A percentile compares a stretch with the other conserved stretches of the same genome.
phyloP scores from a whole-genome alignment of 495 filamentous ascomycete species.

The Daldinia vernicosa region DNA sequence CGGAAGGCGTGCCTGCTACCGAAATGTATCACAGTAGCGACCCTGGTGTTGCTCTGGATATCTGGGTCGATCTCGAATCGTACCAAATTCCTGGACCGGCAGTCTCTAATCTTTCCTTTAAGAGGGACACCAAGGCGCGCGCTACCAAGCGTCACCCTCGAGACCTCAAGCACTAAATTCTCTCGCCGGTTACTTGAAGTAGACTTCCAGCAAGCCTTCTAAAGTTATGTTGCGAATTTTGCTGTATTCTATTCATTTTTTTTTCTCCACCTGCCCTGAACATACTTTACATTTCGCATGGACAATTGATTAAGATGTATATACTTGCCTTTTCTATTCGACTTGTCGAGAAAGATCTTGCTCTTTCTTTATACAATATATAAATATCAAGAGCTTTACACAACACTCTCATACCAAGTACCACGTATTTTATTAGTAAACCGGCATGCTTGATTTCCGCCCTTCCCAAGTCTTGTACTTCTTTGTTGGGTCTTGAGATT shows the following conservation, averaged over 20 bases:
- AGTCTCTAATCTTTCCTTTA: conserved; percentile 5
- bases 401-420: background rate
- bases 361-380: background rate
- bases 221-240: background rate
- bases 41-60: conserved; percentile 49
- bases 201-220: background rate
- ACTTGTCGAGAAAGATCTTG: background rate
- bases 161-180: background rate
- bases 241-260: background rate
- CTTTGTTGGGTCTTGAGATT: too few species aligned
- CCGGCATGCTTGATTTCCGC: background rate
- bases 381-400: background rate
- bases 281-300: background rate
- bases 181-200: background rate
- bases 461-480: background rate
- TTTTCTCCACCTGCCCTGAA: background rate
- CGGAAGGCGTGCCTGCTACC: conserved; percentile 39
- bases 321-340: background rate
- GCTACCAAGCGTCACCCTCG: conserved; percentile 12
- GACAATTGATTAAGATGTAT: background rate
- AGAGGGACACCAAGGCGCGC: conserved; percentile 1
- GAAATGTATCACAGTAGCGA: conserved; percentile 49
- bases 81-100: conserved; percentile 35
- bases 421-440: background rate
- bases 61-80: conserved; percentile 37